These are phyloP conservation scores for Saturnispora kantuleensis DNA, from an alignment of 805 yeast genomes.

Conservation along the genomic window DNA sequence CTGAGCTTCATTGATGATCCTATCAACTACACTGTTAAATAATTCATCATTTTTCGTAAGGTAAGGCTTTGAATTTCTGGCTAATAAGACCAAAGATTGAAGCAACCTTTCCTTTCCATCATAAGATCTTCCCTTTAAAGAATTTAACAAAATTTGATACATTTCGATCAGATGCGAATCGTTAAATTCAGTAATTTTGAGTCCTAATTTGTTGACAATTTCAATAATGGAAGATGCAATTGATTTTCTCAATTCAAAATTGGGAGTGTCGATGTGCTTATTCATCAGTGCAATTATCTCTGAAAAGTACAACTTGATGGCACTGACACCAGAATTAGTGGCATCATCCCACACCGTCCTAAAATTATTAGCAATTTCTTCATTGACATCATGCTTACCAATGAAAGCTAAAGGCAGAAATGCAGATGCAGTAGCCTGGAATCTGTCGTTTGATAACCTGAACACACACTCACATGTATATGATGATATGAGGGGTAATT, in stretches of 20 bases:
- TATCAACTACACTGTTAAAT: conserved; percentile 30
- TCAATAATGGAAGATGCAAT: conserved; percentile 60
- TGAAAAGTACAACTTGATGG: conserved; percentile 54
- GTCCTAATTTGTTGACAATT: conserved; percentile 39
- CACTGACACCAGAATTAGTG: conserved; percentile 62
- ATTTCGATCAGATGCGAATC: conserved; percentile 25
- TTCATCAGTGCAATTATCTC: conserved; percentile 55
- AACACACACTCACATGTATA: conserved; percentile 57
- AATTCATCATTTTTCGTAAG: conserved; percentile 26
- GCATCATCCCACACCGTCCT: conserved; percentile 68
- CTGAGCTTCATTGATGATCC: conserved; percentile 50
- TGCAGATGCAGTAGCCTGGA: conserved; percentile 48
- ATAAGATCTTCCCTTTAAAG: conserved; percentile 77
- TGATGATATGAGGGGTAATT: conserved; percentile 42
- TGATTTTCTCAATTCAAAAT: conserved; percentile 56
- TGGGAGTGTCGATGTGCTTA: conserved; percentile 42
- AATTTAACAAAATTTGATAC: conserved; percentile 44
- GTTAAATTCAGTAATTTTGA: conserved; percentile 15
- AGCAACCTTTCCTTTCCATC: conserved; percentile 73
- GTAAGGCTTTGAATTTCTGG: conserved; percentile 34
- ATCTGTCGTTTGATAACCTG: conserved; percentile 57
- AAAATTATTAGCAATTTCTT: conserved; percentile 38
- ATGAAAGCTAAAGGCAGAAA: conserved; percentile 73
- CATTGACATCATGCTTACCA: conserved; percentile 57
- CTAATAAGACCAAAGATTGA: conserved; percentile 54